phyloP scores from a whole-genome alignment of 2,329 filamentous ascomycete genomes.

The Sordariomycetes sp. region DNA sequence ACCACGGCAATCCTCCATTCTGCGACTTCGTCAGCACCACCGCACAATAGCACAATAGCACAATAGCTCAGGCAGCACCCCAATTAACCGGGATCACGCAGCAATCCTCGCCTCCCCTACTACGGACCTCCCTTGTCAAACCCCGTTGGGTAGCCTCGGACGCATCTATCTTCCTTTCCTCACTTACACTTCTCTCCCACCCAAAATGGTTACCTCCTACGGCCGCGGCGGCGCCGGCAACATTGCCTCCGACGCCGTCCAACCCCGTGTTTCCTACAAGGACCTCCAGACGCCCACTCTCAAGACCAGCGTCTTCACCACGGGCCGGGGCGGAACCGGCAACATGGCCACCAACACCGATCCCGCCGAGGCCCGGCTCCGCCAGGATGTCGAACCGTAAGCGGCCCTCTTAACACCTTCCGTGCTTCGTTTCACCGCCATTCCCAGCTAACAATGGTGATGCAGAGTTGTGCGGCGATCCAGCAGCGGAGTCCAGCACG shows the following conservation, averaged over 20 bases:
- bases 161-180: neutral
- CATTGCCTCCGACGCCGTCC: conserved; percentile 46
- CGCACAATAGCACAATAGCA: neutral
- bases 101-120: neutral
- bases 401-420: conserved; percentile 15
- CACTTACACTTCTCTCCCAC: neutral
- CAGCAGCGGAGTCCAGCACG: conserved; percentile 50
- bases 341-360: conserved; percentile 76
- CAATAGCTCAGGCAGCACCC: neutral
- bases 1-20: neutral
- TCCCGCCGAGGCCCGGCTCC: conserved; percentile 60
- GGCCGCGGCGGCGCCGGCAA: conserved; percentile 74
- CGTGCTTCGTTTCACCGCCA: conserved; percentile 14
- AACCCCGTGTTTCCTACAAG: conserved; percentile 37
- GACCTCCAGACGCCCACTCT: conserved; percentile 76
- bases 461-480: conserved; percentile 40
- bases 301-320: conserved; percentile 77
- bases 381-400: conserved; percentile 73
- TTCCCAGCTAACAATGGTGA: conserved; percentile 12
- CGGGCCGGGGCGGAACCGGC: conserved; percentile 76
- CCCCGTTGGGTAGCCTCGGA: neutral
- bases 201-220: conserved; percentile 44
- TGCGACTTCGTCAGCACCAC: neutral
- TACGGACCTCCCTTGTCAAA: neutral
- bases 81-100: no score